Conservation (phyloP, 345 rosid genomes). For the Zanthoxylum bungeanum region DNA sequence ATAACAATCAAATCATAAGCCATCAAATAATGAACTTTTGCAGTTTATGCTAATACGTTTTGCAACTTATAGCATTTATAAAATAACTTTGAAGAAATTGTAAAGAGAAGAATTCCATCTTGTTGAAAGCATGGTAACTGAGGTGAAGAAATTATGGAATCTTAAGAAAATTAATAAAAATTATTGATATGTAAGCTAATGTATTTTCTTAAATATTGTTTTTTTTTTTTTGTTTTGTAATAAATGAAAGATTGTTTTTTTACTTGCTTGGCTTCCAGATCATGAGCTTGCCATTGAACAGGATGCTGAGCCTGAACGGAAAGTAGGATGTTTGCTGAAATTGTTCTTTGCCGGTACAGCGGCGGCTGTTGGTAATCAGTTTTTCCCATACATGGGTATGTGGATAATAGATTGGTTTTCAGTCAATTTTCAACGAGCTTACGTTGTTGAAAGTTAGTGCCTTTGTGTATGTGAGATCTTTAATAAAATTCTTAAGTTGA, state of each 20-base stretch:
- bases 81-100: not conserved
- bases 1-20: too few species aligned
- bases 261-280: conserved; percentile 36
- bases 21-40: too few species aligned
- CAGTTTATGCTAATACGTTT: not conserved
- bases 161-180: not conserved
- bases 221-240: not conserved
- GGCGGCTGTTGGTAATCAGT: conserved; percentile 57
- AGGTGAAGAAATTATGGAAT: not conserved
- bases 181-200: not conserved
- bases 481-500: conserved; percentile 21
- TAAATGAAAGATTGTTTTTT: not conserved
- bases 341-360: conserved; percentile 81
- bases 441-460: conserved; percentile 8
- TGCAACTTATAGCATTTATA: not conserved
- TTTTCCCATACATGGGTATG: conserved; percentile 87
- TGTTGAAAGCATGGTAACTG: not conserved
- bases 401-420: conserved; percentile 3
- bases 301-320: conserved; percentile 86
- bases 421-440: not conserved
- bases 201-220: not conserved
- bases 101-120: not conserved
- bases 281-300: conserved; percentile 64
- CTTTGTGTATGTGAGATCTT: not conserved
- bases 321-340: conserved; percentile 82